Conservation (phyloP, 2,329 filamentous ascomycete species). For the Xylariaceae sp. region DNA sequence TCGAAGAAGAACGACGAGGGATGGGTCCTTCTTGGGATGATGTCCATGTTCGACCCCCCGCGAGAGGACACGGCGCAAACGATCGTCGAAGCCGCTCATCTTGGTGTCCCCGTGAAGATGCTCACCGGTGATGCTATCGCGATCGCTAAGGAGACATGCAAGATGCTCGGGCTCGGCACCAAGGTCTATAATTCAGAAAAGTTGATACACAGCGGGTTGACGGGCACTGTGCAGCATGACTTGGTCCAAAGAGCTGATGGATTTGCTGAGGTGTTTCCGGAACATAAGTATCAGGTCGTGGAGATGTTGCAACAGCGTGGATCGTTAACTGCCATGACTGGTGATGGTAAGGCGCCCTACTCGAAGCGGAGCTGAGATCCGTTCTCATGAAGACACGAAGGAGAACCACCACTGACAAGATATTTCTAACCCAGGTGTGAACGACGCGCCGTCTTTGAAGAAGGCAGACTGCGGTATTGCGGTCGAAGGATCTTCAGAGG, state of each 20-base stretch:
- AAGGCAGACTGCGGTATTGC: slow-evolving; percentile 73
- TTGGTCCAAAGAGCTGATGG: slow-evolving; percentile 71
- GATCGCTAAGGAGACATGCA: slow-evolving; percentile 78
- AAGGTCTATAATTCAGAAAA: slow-evolving; percentile 79
- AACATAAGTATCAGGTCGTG: slow-evolving; percentile 74
- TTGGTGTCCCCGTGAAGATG: slow-evolving; percentile 78
- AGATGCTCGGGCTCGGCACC: slow-evolving; percentile 74
- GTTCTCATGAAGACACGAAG: no score
- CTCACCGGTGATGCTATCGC: slow-evolving; percentile 76
- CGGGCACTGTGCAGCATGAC: slow-evolving; percentile 69
- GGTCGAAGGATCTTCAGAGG: slow-evolving; percentile 68
- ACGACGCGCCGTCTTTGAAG: slow-evolving; percentile 69
- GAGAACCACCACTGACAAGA: neutral
- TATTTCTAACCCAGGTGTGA: slow-evolving; percentile 46
- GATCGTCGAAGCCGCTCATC: slow-evolving; percentile 70
- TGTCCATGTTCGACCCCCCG: slow-evolving; percentile 77
- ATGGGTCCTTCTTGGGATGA: slow-evolving; percentile 71
- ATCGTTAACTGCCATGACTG: slow-evolving; percentile 71
- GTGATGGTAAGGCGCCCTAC: slow-evolving; percentile 44
- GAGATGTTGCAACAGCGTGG: slow-evolving; percentile 72
- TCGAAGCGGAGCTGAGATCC: neutral
- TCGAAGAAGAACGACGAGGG: slow-evolving; percentile 72
- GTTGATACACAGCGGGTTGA: slow-evolving; percentile 71
- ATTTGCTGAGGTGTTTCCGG: slow-evolving; percentile 70
- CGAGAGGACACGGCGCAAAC: slow-evolving; percentile 76